Evolutionary conservation across 805 yeast genomes (phyloP).

Genomic region (Saturnispora halmiae): DNA sequence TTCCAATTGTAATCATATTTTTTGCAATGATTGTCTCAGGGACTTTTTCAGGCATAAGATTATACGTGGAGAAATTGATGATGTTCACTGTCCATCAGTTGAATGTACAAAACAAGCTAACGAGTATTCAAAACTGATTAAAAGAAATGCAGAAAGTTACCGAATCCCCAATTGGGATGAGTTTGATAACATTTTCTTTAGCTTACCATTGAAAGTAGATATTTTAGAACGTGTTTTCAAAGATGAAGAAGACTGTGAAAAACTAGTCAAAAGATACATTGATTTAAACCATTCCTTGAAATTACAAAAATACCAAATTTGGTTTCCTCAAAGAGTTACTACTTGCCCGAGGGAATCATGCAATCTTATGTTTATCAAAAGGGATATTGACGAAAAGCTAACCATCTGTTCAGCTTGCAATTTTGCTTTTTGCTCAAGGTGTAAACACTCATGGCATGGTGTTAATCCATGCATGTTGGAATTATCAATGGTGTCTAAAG

Average conservation of each 20-base stretch:
- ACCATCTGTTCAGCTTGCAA: constrained; percentile 42
- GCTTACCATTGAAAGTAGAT: constrained; percentile 31
- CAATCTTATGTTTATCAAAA: constrained; percentile 37
- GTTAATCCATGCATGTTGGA: constrained; percentile 33
- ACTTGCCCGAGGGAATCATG: constrained; percentile 44
- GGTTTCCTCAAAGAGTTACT: constrained; percentile 41
- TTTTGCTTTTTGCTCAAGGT: constrained; percentile 47
- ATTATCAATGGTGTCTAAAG: constrained; percentile 28
- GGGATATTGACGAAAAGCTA: constrained; percentile 37
- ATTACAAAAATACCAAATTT: constrained; percentile 34
- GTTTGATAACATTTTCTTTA: constrained; percentile 33
- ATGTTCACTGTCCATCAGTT: constrained; percentile 51
- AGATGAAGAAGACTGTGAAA: constrained; percentile 8
- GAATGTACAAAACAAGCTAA: constrained; percentile 30
- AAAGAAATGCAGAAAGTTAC: constrained; percentile 8
- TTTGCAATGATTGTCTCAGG: constrained; percentile 39
- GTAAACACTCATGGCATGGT: constrained; percentile 58
- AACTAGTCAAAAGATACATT: constrained; percentile 30
- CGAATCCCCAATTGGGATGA: constrained; percentile 20
- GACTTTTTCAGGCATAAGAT: constrained; percentile 37
- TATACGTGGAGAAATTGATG: constrained; percentile 38
- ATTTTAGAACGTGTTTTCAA: constrained; percentile 28
- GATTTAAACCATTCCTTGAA: constrained; percentile 31
- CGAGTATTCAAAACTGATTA: constrained; percentile 15
- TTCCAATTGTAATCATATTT: constrained; percentile 39